Percentiles rank a stretch among this genome's conserved stretches.
phyloP scores from a whole-genome alignment of 495 filamentous ascomycete genomes.

The Evansstolkia leycettana region DNA sequence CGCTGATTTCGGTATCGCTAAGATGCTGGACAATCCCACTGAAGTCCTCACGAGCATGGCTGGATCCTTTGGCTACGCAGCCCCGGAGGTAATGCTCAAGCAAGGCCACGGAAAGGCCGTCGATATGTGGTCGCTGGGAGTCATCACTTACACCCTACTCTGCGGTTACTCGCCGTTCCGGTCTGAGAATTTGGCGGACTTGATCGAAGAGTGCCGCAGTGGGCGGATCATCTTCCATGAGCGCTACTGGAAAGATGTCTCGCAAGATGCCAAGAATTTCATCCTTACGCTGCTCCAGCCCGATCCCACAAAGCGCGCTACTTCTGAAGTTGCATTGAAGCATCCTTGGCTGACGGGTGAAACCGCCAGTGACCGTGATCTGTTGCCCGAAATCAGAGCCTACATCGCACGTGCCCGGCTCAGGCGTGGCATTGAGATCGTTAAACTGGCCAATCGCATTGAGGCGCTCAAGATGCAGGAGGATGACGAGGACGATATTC shows the following conservation, averaged over 20 bases:
- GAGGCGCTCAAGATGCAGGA: slow-evolving; percentile 94
- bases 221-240: slow-evolving; percentile 95
- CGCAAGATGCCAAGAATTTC: slow-evolving; percentile 90
- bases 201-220: slow-evolving; percentile 88
- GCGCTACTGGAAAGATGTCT: slow-evolving; percentile 97
- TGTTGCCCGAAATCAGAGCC: slow-evolving; percentile 92
- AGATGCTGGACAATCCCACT: slow-evolving; percentile 85
- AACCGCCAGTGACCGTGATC: slow-evolving; percentile 84
- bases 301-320: slow-evolving; percentile 61
- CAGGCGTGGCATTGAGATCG: slow-evolving; percentile 86
- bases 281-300: slow-evolving; percentile 74
- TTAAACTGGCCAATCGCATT: slow-evolving; percentile 95
- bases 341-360: slow-evolving; percentile 87
- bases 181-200: slow-evolving; percentile 79
- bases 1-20: slow-evolving; percentile 97
- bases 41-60: slow-evolving; percentile 97
- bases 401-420: slow-evolving; percentile 88
- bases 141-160: slow-evolving; percentile 98
- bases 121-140: slow-evolving; percentile 98
- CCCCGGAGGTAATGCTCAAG: slow-evolving; percentile 97
- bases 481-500: slow-evolving; percentile 68
- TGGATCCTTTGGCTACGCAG: slow-evolving; percentile 95
- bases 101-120: slow-evolving; percentile 97
- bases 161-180: slow-evolving; percentile 98
- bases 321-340: slow-evolving; percentile 69